Evolutionary conservation across 2,329 filamentous ascomycete species (phyloP), one percentile per base, ranked within the genome.

Genomic region (Penicillium freii): DNA sequence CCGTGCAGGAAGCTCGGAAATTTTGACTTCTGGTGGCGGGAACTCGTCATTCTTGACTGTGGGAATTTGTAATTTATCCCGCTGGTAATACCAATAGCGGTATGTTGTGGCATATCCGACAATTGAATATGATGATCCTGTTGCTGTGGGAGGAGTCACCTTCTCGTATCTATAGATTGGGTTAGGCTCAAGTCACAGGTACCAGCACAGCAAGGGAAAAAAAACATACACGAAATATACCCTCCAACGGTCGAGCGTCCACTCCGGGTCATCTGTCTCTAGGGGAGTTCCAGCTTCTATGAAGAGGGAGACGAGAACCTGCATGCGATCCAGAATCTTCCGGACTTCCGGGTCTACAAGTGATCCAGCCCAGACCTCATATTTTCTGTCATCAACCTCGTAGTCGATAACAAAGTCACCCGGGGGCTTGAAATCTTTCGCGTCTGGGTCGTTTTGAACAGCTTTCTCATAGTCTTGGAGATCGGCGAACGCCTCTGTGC

Each of bases 211-310:
- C 36, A 4, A 44, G 33, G 9, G 17, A 6, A 33, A 13, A 42
- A 33, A 39, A 7, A 53, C 73, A 74, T 89, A 93, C 55, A 96
- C 80, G 65, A 96, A 87, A 76, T 92, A 97, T n/a, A 97, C 78
- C 0, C 90, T 92, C 94, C 94, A 99, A 67, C 93, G 84, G 59
- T 92, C 84, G 21, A 88, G 75, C 0, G 86, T 87, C 81, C 85
- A 88, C 60, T 92, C 88, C 0, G 88, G 83, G 51, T 89, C 82
- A 39, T 92, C 86, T 2, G 88, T 78, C 17, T 84, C 84, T 45
- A 97, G 86, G 38, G 85, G 85, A 5, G 86, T 89, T n/a, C 92
- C 94, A 29, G 91, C 94, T 73, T 99, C 95, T 60, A 99, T 97
- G 73, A 92, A 95, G 58, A 97, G 81, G 17, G 91, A 86, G 5